Conservation (phyloP, 306 rosid species). For the Prunus salicina region DNA sequence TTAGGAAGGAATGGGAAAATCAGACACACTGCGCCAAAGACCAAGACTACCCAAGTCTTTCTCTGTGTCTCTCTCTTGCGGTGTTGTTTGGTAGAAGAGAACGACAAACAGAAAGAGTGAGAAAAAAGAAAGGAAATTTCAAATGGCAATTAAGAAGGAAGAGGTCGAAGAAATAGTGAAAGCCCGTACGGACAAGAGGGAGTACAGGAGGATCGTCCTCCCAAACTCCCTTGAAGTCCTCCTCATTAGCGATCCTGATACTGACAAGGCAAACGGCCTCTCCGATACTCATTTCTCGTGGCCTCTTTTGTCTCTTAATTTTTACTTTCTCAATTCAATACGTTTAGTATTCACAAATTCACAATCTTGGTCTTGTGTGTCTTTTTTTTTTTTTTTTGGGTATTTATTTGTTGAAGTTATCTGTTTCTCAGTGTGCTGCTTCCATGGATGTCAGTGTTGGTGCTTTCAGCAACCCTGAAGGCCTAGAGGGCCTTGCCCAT, state of each 20-base stretch:
- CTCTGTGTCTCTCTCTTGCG: too few species aligned
- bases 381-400: too few species aligned
- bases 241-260: constrained; percentile 77
- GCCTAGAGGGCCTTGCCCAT: constrained; percentile 95
- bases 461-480: constrained; percentile 77
- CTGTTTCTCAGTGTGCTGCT: constrained; percentile 74
- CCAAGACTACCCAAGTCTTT: too few species aligned
- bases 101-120: neutral
- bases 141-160: constrained; percentile 58
- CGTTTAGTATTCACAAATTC: neutral
- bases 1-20: too few species aligned
- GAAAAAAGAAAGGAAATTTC: neutral
- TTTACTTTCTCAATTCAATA: neutral
- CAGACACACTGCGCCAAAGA: too few species aligned
- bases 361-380: neutral
- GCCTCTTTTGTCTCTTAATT: neutral
- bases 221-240: constrained; percentile 70
- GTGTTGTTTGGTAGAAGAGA: too few species aligned
- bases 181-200: constrained; percentile 72
- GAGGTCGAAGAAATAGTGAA: constrained; percentile 65
- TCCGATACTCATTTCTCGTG: neutral
- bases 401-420: neutral
- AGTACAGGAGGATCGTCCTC: constrained; percentile 72
- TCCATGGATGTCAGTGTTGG: constrained; percentile 91
- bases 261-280: constrained; percentile 63